Evolutionary conservation across 2,329 filamentous ascomycete species (phyloP).

Genomic region (Xylariaceae sp.): DNA sequence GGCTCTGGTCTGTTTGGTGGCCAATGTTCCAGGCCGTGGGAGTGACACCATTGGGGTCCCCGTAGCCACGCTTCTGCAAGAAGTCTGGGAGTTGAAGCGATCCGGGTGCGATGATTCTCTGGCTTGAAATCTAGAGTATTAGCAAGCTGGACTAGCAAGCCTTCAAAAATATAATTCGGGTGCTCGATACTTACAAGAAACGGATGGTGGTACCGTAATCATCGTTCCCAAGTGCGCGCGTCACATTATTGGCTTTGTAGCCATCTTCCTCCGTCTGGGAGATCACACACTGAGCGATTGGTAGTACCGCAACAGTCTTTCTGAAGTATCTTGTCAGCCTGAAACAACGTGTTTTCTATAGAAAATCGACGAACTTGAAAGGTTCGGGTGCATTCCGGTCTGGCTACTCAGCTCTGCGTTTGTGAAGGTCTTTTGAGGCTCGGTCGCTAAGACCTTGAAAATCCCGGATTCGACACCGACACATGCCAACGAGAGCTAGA

Average conservation of each 20-base stretch:
- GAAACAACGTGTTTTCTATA: too few species aligned
- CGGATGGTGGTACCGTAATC: neutral
- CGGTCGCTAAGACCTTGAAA: conserved; percentile 4
- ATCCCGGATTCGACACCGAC: conserved; percentile 5
- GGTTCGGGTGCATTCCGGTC: neutral
- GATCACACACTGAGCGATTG: conserved; percentile 3
- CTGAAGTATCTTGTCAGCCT: conserved; percentile 4
- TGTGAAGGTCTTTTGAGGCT: conserved; percentile 3
- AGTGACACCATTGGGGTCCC: conserved; percentile 1
- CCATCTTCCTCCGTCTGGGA: conserved; percentile 2
- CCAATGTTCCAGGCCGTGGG: neutral
- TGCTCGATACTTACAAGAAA: conserved; percentile 4
- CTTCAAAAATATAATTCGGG: neutral
- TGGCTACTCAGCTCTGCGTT: neutral
- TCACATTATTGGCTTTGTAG: conserved; percentile 3
- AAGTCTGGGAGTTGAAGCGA: conserved; percentile 2
- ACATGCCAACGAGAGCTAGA: conserved; percentile 4
- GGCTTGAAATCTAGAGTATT: neutral
- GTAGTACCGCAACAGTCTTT: conserved; percentile 8
- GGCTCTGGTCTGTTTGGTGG: neutral
- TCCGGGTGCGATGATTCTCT: neutral
- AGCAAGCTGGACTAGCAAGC: neutral
- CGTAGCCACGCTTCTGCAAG: conserved; percentile 3
- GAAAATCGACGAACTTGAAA: neutral
- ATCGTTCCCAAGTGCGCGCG: conserved; percentile 1